These are phyloP conservation scores for Urtica urens DNA, from an alignment of 306 rosid genomes.

Conservation along the genomic window DNA sequence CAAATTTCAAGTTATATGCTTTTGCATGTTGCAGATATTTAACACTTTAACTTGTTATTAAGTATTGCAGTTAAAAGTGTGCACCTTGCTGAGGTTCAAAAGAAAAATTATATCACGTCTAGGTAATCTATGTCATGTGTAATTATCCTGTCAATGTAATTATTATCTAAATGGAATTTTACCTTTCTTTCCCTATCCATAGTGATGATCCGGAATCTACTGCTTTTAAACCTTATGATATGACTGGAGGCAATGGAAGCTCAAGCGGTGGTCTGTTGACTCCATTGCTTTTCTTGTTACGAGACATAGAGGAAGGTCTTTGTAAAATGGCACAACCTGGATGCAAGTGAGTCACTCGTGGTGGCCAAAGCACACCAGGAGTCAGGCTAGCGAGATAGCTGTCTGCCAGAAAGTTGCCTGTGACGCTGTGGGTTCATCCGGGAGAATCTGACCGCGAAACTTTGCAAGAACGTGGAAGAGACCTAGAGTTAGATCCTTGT, in stretches of 20 bases:
- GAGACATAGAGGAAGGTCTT: too few relatives aligned
- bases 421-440: too few relatives aligned
- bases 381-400: too few relatives aligned
- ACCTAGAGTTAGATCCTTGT: too few relatives aligned
- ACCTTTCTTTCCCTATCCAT: constrained; percentile 21
- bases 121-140: constrained; percentile 38
- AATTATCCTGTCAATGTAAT: not conserved
- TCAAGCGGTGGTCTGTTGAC: constrained; percentile 43
- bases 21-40: not conserved
- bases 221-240: constrained; percentile 58
- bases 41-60: not conserved
- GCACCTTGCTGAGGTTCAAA: constrained; percentile 88
- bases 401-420: too few relatives aligned
- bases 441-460: too few relatives aligned
- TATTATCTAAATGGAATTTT: constrained; percentile 6
- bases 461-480: too few relatives aligned
- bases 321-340: too few relatives aligned
- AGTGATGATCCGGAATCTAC: constrained; percentile 51
- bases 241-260: constrained; percentile 53
- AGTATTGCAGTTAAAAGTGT: constrained; percentile 62
- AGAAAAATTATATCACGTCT: constrained; percentile 35
- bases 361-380: too few relatives aligned
- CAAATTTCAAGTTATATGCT: too few relatives aligned
- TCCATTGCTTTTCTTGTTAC: constrained; percentile 1
- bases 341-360: too few relatives aligned